Evolutionary conservation across 2,329 filamentous ascomycete genomes (phyloP).

Genomic region (Aspergillus udagawae): DNA sequence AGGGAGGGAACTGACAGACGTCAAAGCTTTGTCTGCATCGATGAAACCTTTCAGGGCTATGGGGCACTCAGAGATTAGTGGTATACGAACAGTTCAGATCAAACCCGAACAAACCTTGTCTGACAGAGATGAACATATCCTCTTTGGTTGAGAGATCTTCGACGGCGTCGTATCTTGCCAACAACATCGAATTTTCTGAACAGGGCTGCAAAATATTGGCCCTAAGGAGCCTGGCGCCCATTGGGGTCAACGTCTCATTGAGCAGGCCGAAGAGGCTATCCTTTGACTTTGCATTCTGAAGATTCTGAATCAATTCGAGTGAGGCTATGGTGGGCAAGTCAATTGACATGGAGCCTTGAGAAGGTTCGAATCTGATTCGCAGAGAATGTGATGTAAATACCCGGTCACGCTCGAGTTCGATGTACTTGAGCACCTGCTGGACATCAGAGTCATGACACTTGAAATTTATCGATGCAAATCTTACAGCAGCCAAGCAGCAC

Average conservation of each 20-base stretch:
- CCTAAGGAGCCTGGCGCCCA: conserved; percentile 79
- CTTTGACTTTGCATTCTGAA: conserved; percentile 71
- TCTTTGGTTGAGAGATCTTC: conserved; percentile 78
- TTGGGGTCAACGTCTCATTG: conserved; percentile 80
- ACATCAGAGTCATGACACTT: neutral
- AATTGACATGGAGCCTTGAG: conserved; percentile 93
- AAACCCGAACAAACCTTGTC: conserved; percentile 53
- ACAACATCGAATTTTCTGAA: conserved; percentile 65
- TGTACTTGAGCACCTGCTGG: conserved; percentile 69
- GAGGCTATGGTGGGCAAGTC: conserved; percentile 83
- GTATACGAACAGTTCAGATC: neutral
- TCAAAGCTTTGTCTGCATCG: conserved; percentile 76
- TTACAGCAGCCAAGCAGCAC: conserved; percentile 79
- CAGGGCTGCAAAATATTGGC: conserved; percentile 87
- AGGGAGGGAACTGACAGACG: conserved; percentile 52
- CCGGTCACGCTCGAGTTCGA: conserved; percentile 65
- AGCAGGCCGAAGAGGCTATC: conserved; percentile 80
- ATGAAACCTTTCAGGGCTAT: conserved; percentile 68
- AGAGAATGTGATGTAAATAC: conserved; percentile 75
- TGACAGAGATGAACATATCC: conserved; percentile 75
- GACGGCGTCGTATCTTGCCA: conserved; percentile 72
- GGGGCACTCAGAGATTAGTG: conserved; percentile 4
- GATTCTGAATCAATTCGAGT: conserved; percentile 85
- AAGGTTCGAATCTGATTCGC: conserved; percentile 79
- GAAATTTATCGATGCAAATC: conserved; percentile 20